phyloP scores from a whole-genome alignment of 768 basidiomycete genomes.

The Imleria badia region DNA sequence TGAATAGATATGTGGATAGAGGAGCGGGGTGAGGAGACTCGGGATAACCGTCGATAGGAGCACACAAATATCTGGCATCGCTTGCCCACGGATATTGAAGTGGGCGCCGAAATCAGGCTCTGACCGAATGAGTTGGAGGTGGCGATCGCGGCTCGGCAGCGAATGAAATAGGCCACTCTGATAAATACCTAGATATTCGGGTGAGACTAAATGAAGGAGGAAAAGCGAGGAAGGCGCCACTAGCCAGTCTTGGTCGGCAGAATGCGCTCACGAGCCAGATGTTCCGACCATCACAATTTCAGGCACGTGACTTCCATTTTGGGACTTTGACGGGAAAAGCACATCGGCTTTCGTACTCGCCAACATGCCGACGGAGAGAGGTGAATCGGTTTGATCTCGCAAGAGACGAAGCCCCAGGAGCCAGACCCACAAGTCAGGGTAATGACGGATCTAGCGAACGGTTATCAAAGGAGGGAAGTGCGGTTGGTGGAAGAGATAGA shows the following conservation, averaged over 20 bases:
- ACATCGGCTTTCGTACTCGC: too few species aligned
- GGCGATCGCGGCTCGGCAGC: conserved; percentile 40
- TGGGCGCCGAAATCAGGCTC: conserved; percentile 23
- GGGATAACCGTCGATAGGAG: conserved; percentile 48
- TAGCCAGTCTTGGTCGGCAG: conserved; percentile 44
- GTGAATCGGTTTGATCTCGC: too few species aligned
- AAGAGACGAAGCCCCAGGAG: too few species aligned
- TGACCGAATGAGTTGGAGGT: conserved; percentile 41
- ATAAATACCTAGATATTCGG: conserved; percentile 37
- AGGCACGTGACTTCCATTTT: too few species aligned
- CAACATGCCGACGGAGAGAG: too few species aligned
- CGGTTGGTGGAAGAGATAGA: too few species aligned
- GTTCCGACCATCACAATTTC: too few species aligned
- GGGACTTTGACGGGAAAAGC: too few species aligned
- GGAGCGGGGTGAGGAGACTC: conserved; percentile 44
- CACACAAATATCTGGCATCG: conserved; percentile 44
- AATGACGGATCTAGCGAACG: too few species aligned
- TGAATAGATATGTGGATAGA: conserved; percentile 40
- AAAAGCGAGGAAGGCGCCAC: neutral
- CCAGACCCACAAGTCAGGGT: too few species aligned
- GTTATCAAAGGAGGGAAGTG: too few species aligned
- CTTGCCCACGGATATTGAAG: conserved; percentile 33
- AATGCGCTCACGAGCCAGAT: too few species aligned
- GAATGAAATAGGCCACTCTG: conserved; percentile 43
- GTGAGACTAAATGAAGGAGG: neutral